phyloP scores from a whole-genome alignment of 768 basidiomycete species.

The Boletus insuetus region DNA sequence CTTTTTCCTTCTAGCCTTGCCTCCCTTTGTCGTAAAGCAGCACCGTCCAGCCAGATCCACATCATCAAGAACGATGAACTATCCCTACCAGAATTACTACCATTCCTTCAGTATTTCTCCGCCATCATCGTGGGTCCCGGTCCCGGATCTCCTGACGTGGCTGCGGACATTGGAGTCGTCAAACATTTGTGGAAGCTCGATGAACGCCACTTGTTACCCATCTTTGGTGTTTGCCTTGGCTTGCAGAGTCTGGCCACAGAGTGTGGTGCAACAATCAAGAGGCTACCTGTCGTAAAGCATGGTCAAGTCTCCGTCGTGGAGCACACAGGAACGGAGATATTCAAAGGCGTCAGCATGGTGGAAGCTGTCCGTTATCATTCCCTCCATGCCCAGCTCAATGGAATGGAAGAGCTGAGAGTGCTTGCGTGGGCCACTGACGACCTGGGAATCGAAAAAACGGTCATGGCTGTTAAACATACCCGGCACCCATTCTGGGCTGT shows the following conservation, averaged over 20 bases:
- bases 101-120: conserved; percentile 58
- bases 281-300: conserved; percentile 70
- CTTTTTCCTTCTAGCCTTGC: conserved; percentile 52
- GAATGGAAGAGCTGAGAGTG: conserved; percentile 51
- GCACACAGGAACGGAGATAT: conserved; percentile 59
- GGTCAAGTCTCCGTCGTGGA: conserved; percentile 67
- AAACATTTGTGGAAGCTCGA: conserved; percentile 66
- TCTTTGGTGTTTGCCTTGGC: conserved; percentile 84
- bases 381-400: conserved; percentile 55
- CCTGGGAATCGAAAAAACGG: conserved; percentile 60
- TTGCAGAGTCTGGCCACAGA: conserved; percentile 72
- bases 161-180: conserved; percentile 65
- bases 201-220: conserved; percentile 52
- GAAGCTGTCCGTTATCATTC: conserved; percentile 80
- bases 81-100: conserved; percentile 46
- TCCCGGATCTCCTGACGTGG: conserved; percentile 69
- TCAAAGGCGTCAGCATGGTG: conserved; percentile 51
- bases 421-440: conserved; percentile 74
- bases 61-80: conserved; percentile 74
- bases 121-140: conserved; percentile 77
- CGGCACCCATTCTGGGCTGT: conserved; percentile 80
- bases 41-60: conserved; percentile 58
- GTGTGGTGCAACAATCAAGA: conserved; percentile 57
- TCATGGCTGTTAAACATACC: conserved; percentile 72
- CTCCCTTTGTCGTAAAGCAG: conserved; percentile 60